These are phyloP conservation scores for Epicoccum sorghinum DNA, from an alignment of 2,329 filamentous ascomycete species.

Conservation along the genomic window DNA sequence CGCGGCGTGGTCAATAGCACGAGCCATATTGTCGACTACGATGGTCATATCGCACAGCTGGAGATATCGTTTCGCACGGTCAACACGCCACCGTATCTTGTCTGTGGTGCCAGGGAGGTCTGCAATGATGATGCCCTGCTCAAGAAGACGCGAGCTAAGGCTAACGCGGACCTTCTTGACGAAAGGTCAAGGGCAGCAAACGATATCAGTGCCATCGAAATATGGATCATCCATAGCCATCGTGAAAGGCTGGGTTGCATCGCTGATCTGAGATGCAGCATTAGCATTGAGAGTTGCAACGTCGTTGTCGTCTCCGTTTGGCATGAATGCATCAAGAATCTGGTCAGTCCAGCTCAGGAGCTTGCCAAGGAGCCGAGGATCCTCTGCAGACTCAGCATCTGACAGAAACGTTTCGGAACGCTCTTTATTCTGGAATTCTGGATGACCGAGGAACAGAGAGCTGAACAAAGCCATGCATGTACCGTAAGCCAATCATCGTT, in stretches of 20 bases:
- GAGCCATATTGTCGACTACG: conserved; percentile 25
- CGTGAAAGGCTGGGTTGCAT: conserved; percentile 22
- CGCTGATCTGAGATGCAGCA: conserved; percentile 15
- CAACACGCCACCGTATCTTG: conserved; percentile 18
- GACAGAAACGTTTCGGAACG: conserved; percentile 12
- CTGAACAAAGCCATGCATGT: not conserved
- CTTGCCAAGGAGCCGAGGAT: conserved; percentile 15
- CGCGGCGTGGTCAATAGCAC: conserved; percentile 11
- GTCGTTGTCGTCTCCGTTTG: conserved; percentile 1
- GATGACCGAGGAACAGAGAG: conserved; percentile 14
- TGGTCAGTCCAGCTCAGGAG: conserved; percentile 19
- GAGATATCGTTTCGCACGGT: conserved; percentile 19
- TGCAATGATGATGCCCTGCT: conserved; percentile 19
- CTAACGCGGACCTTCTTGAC: conserved; percentile 22
- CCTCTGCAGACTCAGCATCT: conserved; percentile 1
- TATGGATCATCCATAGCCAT: conserved; percentile 3
- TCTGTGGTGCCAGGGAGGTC: conserved; percentile 28
- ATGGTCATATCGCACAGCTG: conserved; percentile 27
- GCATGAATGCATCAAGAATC: conserved; percentile 9
- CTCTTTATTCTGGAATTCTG: conserved; percentile 17
- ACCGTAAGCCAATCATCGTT: not conserved
- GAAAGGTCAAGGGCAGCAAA: conserved; percentile 31
- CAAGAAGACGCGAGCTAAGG: conserved; percentile 15
- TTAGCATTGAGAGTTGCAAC: not conserved
- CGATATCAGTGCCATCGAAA: conserved; percentile 17